Evolutionary conservation across 208 protist species (phyloP), one percentile per base, ranked within the genome.

Genomic region (Perkinsela sp.): DNA sequence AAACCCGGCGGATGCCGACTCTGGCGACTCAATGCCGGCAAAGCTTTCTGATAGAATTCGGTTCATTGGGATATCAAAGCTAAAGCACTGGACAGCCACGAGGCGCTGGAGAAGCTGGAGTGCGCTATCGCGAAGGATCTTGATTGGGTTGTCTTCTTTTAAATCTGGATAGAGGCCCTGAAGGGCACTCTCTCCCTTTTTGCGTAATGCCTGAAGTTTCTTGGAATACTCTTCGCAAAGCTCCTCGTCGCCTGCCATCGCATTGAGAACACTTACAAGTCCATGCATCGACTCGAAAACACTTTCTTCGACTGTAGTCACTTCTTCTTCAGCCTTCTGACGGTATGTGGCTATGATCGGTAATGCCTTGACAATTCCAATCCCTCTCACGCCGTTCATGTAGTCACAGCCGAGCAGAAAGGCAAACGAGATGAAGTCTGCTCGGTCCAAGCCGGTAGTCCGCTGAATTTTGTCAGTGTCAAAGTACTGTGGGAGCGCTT

Each of bases 401-500:
- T 96, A 96, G 75, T 96, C 93, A 67, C 81, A 91, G n/a, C 93
- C 93, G n/a, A 96, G 81, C 1, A 95, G 76, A 40, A 90, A 74
- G 2, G 89, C 90, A 1, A 96, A 75, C 0, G 81, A 73, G 1
- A 96, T 83, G 6, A 96, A 77, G 31, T 88, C 77, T 1, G 68
- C 71, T 48, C 91, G 85, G 32, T 80, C 79, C 0, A 96, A 71
- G 13, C 85, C 86, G 32, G 87, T 83, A 30, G 78, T 70, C 32
- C 69, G 29, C 31, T 91, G 73, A 31, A 90, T 80, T 1, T 70
- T 48, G 69, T 81, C 78, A 2, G 68, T 68, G 74, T 85, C 28
- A 66, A 73, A 83, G 16, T 67, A 0, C 32, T 77, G 70, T 22
- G 76, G 13, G 31, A 74, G 48, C 31, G 71, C 32, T 72, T 72